Percentiles rank a stretch among this genome's conserved stretches.
These are phyloP conservation scores for Geotrichum fermentans DNA, from an alignment of 1,139 yeast genomes.

Conservation along the genomic window DNA sequence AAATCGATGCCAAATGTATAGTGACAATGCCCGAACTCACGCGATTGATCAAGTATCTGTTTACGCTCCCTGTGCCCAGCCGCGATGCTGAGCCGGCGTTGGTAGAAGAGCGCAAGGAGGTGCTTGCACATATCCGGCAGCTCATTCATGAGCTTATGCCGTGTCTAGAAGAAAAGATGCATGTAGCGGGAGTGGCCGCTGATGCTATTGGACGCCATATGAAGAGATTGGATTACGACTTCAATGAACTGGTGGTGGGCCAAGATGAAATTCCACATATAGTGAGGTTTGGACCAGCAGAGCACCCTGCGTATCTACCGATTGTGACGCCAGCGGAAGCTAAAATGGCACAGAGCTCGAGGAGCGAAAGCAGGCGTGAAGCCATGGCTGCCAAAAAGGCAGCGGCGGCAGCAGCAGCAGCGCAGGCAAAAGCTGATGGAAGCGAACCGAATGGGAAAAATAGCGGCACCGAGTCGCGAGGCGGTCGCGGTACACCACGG, in stretches of 20 bases:
- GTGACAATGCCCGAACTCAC: constrained; percentile 66
- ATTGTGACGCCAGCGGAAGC: constrained; percentile 28
- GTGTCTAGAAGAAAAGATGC: constrained; percentile 94
- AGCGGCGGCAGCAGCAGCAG: constrained; percentile 32
- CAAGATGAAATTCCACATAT: constrained; percentile 67
- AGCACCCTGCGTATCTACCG: constrained; percentile 80
- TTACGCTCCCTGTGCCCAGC: constrained; percentile 41
- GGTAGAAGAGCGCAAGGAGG: constrained; percentile 36
- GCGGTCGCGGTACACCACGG: constrained; percentile 19
- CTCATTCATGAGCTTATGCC: constrained; percentile 67
- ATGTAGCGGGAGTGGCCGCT: constrained; percentile 86
- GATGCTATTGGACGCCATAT: constrained; percentile 70
- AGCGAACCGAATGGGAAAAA: constrained; percentile 7
- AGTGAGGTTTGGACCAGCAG: constrained; percentile 60
- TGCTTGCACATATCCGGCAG: constrained; percentile 39
- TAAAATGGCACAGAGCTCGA: constrained; percentile 27
- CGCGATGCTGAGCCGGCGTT: constrained; percentile 18
- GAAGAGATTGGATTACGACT: constrained; percentile 73
- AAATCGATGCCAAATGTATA: constrained; percentile 91
- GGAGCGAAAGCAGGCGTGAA: constrained; percentile 74
- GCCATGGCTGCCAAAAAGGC: constrained; percentile 87
- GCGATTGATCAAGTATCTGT: constrained; percentile 52
- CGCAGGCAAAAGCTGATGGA: constrained; percentile 23
- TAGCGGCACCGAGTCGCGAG: constrained; percentile 20
- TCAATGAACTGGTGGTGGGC: constrained; percentile 54